A percentile compares a stretch with the other conserved stretches of the same genome.
Evolutionary conservation across 208 protist species (phyloP).

Genomic region (Leptomonas pyrrhocoris): DNA sequence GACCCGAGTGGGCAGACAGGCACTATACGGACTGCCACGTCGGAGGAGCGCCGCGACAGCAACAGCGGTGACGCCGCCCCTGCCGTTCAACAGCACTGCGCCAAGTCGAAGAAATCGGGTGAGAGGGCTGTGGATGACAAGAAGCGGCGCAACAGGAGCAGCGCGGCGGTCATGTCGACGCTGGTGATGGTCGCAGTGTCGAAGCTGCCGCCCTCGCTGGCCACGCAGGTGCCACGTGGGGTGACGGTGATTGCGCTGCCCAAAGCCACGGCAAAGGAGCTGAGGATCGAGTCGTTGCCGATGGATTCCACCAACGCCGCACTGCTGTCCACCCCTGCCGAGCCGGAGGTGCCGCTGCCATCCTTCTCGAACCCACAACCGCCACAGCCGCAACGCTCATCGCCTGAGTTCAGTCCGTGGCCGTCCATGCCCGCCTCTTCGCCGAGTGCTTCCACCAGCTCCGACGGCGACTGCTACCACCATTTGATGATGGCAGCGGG

Average conservation of each 20-base stretch:
- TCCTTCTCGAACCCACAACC: not conserved
- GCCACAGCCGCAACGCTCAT: not conserved
- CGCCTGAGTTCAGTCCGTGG: slow-evolving; percentile 3
- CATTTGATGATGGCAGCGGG: not conserved
- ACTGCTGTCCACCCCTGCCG: not conserved
- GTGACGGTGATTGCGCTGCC: slow-evolving; percentile 33
- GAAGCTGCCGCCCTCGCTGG: slow-evolving; percentile 24
- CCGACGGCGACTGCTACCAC: slow-evolving; percentile 6
- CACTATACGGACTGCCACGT: not conserved
- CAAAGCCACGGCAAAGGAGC: slow-evolving; percentile 6
- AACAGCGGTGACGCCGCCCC: too few species aligned
- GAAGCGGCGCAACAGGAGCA: not conserved
- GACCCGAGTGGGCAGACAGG: slow-evolving; percentile 4
- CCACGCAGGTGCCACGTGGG: slow-evolving; percentile 30
- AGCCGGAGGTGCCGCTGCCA: not conserved
- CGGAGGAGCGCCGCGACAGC: not conserved
- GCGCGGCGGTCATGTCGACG: slow-evolving; percentile 2
- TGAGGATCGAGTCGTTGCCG: slow-evolving; percentile 12
- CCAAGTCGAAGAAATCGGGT: not conserved
- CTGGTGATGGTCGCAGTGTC: slow-evolving; percentile 35
- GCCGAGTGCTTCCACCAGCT: not conserved
- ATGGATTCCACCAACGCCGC: not conserved
- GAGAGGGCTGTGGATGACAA: not conserved
- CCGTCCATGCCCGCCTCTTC: slow-evolving; percentile 1
- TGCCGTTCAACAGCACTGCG: too few species aligned